Percentiles rank a stretch among this genome's conserved stretches.
These are phyloP conservation scores for Garcia nutans DNA, from an alignment of 345 rosid species.

Conservation along the genomic window DNA sequence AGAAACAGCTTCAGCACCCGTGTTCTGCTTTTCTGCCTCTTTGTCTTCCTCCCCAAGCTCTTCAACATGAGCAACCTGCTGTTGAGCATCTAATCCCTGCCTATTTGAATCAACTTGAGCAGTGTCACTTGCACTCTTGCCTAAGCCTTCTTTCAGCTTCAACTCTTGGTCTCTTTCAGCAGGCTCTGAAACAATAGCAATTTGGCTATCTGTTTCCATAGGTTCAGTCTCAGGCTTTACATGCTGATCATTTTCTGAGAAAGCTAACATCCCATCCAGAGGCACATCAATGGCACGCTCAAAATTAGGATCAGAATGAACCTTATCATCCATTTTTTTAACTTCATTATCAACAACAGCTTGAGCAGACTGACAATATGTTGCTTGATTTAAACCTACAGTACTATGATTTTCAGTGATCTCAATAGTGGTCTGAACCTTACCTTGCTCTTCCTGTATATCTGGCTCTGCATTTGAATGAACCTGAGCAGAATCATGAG, in stretches of 20 bases:
- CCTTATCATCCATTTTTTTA: constrained; percentile 7
- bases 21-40: constrained; percentile 12
- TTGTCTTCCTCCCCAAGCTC: constrained; percentile 16
- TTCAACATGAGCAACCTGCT: constrained; percentile 26
- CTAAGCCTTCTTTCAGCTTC: constrained; percentile 23
- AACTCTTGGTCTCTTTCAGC: constrained; percentile 14
- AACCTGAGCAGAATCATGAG: background rate
- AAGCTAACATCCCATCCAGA: constrained; percentile 10
- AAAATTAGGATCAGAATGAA: constrained; percentile 4
- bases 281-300: background rate
- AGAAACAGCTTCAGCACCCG: constrained; percentile 13
- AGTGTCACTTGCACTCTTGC: constrained; percentile 12
- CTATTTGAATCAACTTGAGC: constrained; percentile 29
- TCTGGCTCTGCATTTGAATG: constrained; percentile 16
- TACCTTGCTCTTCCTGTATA: constrained; percentile 17
- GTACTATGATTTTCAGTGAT: constrained; percentile 12
- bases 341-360: constrained; percentile 5
- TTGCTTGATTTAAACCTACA: constrained; percentile 11
- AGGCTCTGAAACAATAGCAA: background rate
- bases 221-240: constrained; percentile 8
- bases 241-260: constrained; percentile 12
- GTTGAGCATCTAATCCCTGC: constrained; percentile 32
- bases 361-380: constrained; percentile 8
- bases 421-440: constrained; percentile 9
- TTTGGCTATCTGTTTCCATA: background rate